phyloP scores from a whole-genome alignment of 495 filamentous ascomycete genomes.

The Eremomyces bilateralis region DNA sequence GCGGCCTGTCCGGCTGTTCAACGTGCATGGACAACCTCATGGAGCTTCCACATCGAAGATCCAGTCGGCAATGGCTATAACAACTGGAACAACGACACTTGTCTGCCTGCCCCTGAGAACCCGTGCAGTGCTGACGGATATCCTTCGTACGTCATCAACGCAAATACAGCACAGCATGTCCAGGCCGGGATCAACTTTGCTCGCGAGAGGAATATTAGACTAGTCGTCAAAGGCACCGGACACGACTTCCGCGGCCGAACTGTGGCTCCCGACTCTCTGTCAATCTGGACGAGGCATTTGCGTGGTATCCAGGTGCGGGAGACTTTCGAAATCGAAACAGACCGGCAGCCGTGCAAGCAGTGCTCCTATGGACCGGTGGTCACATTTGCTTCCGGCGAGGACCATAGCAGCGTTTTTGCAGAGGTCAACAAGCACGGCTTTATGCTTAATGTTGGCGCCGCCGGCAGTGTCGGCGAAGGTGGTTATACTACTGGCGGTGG shows the following conservation, averaged over 20 bases:
- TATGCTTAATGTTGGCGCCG: neutral
- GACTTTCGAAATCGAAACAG: neutral
- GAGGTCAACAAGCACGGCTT: neutral
- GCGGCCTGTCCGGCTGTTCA: neutral
- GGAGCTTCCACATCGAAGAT: neutral
- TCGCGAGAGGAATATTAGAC: neutral
- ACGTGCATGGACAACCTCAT: neutral
- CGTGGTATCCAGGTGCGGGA: neutral
- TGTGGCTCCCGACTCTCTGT: neutral
- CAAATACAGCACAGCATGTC: neutral
- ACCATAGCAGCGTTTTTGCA: neutral
- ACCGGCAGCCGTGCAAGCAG: neutral
- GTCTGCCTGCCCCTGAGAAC: neutral
- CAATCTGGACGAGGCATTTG: neutral
- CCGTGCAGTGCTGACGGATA: neutral
- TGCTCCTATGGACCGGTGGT: neutral
- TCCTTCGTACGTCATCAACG: neutral
- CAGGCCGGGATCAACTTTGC: slow-evolving; percentile 1
- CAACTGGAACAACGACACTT: neutral
- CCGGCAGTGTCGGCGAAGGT: slow-evolving; percentile 1
- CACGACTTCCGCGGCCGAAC: slow-evolving; percentile 2
- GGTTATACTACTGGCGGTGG: slow-evolving; percentile 2
- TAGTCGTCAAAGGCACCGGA: neutral
- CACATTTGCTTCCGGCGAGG: neutral
- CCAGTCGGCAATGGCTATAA: neutral